Conservation (phyloP, 2,329 filamentous ascomycete genomes). For the Penicillium sp. region DNA sequence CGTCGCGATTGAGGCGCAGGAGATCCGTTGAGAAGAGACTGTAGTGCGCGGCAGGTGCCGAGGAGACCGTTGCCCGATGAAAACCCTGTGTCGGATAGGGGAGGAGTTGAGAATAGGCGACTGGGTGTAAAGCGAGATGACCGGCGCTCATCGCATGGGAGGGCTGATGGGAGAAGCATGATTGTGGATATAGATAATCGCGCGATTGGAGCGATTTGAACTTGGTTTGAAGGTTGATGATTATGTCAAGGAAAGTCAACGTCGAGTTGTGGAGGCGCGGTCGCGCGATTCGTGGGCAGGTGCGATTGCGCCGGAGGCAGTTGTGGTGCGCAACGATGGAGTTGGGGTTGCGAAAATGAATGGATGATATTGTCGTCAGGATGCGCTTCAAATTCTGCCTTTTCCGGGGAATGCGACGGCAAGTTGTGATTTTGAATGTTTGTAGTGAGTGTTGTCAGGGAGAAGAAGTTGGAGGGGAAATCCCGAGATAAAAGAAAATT, state of each 20-base stretch:
- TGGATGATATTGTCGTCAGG: constrained; percentile 1
- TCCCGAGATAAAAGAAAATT: constrained; percentile 27
- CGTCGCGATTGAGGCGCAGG: constrained; percentile 39
- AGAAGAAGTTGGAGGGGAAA: constrained; percentile 20
- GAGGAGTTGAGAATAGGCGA: constrained; percentile 41
- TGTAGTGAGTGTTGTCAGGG: constrained; percentile 18
- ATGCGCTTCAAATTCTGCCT: constrained; percentile 27
- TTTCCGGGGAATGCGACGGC: constrained; percentile 42
- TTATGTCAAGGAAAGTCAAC: constrained; percentile 5
- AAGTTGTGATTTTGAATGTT: constrained; percentile 60
- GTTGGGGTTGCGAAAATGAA: constrained; percentile 21
- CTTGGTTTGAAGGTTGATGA: not conserved
- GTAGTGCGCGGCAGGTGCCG: constrained; percentile 44
- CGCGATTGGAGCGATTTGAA: constrained; percentile 8
- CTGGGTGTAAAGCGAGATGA: constrained; percentile 38
- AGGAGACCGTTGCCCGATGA: constrained; percentile 39
- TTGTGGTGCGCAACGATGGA: constrained; percentile 24
- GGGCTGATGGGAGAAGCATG: constrained; percentile 49
- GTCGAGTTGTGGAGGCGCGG: constrained; percentile 11
- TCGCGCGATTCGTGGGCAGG: constrained; percentile 27
- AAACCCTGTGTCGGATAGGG: constrained; percentile 38
- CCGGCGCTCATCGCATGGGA: constrained; percentile 46
- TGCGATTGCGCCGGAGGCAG: constrained; percentile 35
- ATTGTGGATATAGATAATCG: constrained; percentile 13
- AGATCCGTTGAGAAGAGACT: constrained; percentile 43